Base-by-base conservation (phyloP, 2,329 filamentous ascomycete species). In the Venturia nashicola region DNA sequence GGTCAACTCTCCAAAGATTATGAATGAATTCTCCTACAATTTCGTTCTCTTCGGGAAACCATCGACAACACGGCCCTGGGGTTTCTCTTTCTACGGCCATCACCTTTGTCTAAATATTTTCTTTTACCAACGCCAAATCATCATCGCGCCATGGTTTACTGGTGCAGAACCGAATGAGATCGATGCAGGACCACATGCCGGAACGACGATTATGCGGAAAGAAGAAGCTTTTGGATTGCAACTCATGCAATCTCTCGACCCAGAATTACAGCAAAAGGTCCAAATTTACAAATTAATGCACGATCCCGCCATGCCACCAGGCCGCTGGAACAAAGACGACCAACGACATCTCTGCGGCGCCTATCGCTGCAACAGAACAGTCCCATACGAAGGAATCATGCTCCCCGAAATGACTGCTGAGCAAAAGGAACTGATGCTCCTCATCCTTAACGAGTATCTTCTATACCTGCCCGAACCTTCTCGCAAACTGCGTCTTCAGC, bases 141-240 rank as follows among this genome's bases (percentile, higher is more conserved):
- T 90, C 55, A 78, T 90, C 2, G 85, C 83, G 0, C 89, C 89
- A 0, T 89, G 86, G 75, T 93, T 93, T 74, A 90, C 87, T 0
- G 89, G 89, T 63, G 89, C 89, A 0, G 89, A 93, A 73, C 89
- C 89, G 0, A 91, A 92, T 69, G 70, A 86, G 43, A 88, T 91
- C 68, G 88, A 91, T 67, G 73, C 74, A 0, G 87, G 88, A 0
- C 81, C 80, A 0, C 80, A 84, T 71, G 75, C 76, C 1, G 88
- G 88, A 7, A 89, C 85, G 0, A 77, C 82, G 3, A 89, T 91
- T 64, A 74, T 91, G 42, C 78, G 86, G 46, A 76, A 75, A 8
- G 87, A 91, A 70, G 88, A 88, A 59, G 72, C 74, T 1, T 72
- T 89, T 0, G 88, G 87, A 0, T 72, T 91, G n/a, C 69, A 78